A percentile compares a stretch with the other conserved stretches of the same genome.
phyloP scores from a whole-genome alignment of 2,329 filamentous ascomycete species.

The Apiospora arundinis region DNA sequence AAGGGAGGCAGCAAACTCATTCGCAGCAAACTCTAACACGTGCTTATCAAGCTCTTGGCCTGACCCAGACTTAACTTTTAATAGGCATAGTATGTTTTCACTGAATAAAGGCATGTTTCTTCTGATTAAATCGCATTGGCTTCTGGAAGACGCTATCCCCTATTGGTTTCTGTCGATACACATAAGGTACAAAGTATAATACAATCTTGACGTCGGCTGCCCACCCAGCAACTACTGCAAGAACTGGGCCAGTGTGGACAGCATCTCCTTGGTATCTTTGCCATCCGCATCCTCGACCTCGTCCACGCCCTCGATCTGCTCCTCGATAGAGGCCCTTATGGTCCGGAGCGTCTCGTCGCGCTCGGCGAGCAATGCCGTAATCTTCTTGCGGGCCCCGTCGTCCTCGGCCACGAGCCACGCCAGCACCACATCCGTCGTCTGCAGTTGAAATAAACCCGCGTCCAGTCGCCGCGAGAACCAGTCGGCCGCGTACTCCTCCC shows the following conservation, averaged over 20 bases:
- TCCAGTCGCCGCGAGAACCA: conserved; percentile 80
- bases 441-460: conserved; percentile 82
- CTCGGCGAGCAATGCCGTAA: conserved; percentile 69
- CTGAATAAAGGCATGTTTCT: background rate
- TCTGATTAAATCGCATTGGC: background rate
- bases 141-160: background rate
- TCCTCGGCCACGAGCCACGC: conserved; percentile 95
- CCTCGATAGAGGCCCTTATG: conserved; percentile 72
- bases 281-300: conserved; percentile 57
- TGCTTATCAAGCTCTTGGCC: background rate
- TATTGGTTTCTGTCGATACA: background rate
- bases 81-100: background rate
- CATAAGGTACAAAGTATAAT: background rate
- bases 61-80: too few relatives aligned
- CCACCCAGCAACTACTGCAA: conserved; percentile 37
- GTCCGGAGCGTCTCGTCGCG: conserved; percentile 69
- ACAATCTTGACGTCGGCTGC: background rate
- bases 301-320: conserved; percentile 57
- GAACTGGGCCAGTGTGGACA: conserved; percentile 58
- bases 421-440: conserved; percentile 82
- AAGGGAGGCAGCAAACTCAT: too few relatives aligned
- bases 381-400: conserved; percentile 70
- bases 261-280: conserved; percentile 64
- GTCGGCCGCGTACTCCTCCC: conserved; percentile 68
- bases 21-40: too few relatives aligned